Evolutionary conservation across 2,329 filamentous ascomycete genomes (phyloP), one percentile per base, ranked within the genome.

Genomic region (Huntiella bhutanensis): DNA sequence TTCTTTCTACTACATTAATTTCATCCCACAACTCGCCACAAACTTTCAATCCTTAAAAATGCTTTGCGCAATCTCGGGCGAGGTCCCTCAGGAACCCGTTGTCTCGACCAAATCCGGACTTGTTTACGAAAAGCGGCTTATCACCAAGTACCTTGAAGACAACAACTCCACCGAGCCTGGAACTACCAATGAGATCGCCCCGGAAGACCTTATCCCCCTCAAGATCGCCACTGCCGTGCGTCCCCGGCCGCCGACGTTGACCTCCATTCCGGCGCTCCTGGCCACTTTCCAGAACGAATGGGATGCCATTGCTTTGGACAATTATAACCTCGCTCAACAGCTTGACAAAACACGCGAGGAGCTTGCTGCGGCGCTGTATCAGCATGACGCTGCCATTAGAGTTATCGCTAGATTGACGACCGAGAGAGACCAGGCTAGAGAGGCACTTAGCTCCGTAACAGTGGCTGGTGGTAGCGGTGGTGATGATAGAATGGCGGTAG

Each of bases 241-340:
- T 55, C 88, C 91, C 43, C 77, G 91, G 57, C 87, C 91, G 49
- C 88, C 91, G 32, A 87, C 85, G 33, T 77, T 96, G 56, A 96
- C 91, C 46, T 98, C 91, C 34, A 94, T 98, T 58, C 91, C 91
- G 16, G 86, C 91, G 13, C 75, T 98, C 47, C 80, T 98, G 47
- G 82, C 84, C 43, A 82, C 87, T 35, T 96, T 98, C 62, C 91
- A 98, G 62, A 93, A 93, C 61, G 91, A 98, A 69, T 98, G 91
- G 91, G 91, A 98, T 60, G 80, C 87, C 6, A 67, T 95, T 39
- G 84, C 88, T 10, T 69, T 96, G 33, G 91, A 98, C 65, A 83
- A 85, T 43, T 95, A 86, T 61, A 91, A 84, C 54, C 67, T 96
- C 50, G 81, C 83, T 64, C 83, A 95, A 61, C 85, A 94, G 59